These are phyloP conservation scores for Anthracocystis panici-leucophaei DNA, from an alignment of 1,284 basidiomycete species.

Conservation along the genomic window DNA sequence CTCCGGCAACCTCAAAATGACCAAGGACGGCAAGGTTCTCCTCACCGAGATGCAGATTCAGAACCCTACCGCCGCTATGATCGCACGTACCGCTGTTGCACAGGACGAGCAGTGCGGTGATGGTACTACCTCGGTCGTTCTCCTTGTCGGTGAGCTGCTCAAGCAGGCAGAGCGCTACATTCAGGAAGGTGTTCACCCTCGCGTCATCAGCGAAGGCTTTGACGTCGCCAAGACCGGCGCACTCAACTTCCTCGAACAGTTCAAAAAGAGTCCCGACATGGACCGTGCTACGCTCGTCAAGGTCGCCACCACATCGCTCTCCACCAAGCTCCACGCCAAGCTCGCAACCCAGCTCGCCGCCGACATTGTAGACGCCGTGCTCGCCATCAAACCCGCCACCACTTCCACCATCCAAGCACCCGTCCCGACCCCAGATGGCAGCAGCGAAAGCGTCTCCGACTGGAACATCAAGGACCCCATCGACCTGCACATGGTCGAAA, in stretches of 20 bases:
- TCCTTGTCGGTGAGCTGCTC: slow-evolving; percentile 95
- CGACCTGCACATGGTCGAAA: slow-evolving; percentile 98
- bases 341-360: slow-evolving; percentile 90
- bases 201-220: slow-evolving; percentile 93
- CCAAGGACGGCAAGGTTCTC: slow-evolving; percentile 98
- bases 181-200: slow-evolving; percentile 97
- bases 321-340: slow-evolving; percentile 87
- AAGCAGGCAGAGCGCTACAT: slow-evolving; percentile 98
- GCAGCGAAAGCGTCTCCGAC: slow-evolving; percentile 59
- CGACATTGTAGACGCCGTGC: slow-evolving; percentile 94
- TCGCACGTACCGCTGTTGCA: slow-evolving; percentile 96
- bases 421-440: slow-evolving; percentile 56
- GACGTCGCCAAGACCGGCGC: slow-evolving; percentile 97
- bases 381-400: slow-evolving; percentile 78
- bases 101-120: slow-evolving; percentile 99
- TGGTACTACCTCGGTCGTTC: slow-evolving; percentile 96
- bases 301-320: slow-evolving; percentile 92
- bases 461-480: slow-evolving; percentile 76
- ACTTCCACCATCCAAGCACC: slow-evolving; percentile 54
- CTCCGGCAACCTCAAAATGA: slow-evolving; percentile 99
- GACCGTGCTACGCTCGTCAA: slow-evolving; percentile 92
- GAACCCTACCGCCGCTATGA: slow-evolving; percentile 99
- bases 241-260: slow-evolving; percentile 92
- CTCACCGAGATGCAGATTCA: slow-evolving; percentile 99
- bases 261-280: slow-evolving; percentile 79